These are phyloP conservation scores for Beta macrorhiza DNA, from an alignment of 179 eudicot species.

Conservation along the genomic window DNA sequence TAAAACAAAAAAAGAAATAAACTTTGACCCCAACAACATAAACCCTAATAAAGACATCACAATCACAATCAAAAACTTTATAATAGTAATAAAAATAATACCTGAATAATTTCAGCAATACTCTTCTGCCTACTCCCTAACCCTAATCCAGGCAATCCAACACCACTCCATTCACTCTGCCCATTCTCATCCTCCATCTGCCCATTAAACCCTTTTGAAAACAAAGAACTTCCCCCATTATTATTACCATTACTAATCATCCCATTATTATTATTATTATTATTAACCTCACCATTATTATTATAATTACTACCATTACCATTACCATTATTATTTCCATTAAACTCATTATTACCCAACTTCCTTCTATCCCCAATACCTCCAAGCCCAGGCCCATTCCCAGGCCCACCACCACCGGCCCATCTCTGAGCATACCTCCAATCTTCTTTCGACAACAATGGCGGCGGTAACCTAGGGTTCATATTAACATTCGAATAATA, in stretches of 20 bases:
- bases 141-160: constrained; percentile 94
- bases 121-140: constrained; percentile 88
- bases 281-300: constrained; percentile 56
- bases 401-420: constrained; percentile 39
- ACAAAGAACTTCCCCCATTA: constrained; percentile 37
- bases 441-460: constrained; percentile 88
- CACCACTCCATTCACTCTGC: constrained; percentile 78
- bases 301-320: constrained; percentile 28
- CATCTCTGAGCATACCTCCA: constrained; percentile 81
- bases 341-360: constrained; percentile 26
- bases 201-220: constrained; percentile 63
- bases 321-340: constrained; percentile 39
- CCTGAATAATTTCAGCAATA: constrained; percentile 95
- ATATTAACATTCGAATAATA: constrained; percentile 83
- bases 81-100: constrained; percentile 14
- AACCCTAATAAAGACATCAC: not conserved
- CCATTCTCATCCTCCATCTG: constrained; percentile 51
- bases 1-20: constrained; percentile 2
- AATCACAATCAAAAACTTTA: not conserved
- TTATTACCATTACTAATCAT: constrained; percentile 16
- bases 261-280: constrained; percentile 20
- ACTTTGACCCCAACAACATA: not conserved
- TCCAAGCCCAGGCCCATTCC: constrained; percentile 57
- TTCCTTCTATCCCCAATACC: constrained; percentile 90
- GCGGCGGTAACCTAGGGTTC: constrained; percentile 97